A percentile compares a stretch with the other conserved stretches of the same genome.
Conservation (phyloP, 1,284 basidiomycete species). For the Phlebopus sp. region DNA sequence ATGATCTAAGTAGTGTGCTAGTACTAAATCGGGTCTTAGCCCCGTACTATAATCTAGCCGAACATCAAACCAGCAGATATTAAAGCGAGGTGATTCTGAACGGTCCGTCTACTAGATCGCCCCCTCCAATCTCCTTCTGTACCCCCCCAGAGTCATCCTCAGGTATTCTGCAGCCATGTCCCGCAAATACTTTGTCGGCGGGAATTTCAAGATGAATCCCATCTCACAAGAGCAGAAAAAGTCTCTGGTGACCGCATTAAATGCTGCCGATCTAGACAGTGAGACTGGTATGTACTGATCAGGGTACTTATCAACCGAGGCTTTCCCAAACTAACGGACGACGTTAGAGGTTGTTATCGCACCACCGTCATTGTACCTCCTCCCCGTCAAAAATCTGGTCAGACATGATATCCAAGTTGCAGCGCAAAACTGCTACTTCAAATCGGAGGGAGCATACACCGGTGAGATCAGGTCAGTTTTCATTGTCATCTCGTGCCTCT, state of each 20-base stretch:
- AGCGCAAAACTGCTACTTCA: conserved; percentile 92
- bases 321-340: conserved; percentile 4
- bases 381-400: conserved; percentile 61
- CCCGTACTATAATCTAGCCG: too few relatives aligned
- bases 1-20: too few relatives aligned
- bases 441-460: conserved; percentile 89
- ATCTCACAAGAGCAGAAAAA: conserved; percentile 61
- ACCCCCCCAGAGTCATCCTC: neutral
- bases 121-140: too few relatives aligned
- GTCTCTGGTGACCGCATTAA: conserved; percentile 65
- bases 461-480: conserved; percentile 81
- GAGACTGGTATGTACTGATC: conserved; percentile 56
- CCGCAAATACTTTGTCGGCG: conserved; percentile 87
- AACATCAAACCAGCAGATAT: too few relatives aligned
- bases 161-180: conserved; percentile 44
- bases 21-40: too few relatives aligned
- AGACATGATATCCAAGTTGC: conserved; percentile 71
- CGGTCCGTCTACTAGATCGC: too few relatives aligned
- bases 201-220: conserved; percentile 97
- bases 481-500: neutral
- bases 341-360: conserved; percentile 84
- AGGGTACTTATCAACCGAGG: neutral
- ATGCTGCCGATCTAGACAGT: conserved; percentile 74
- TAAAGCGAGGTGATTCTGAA: too few relatives aligned
- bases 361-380: conserved; percentile 85